Percentiles rank a stretch among this genome's conserved stretches.
Evolutionary conservation across 163 green algal genomes (phyloP).

Genomic region (Scenedesmus sp.): DNA sequence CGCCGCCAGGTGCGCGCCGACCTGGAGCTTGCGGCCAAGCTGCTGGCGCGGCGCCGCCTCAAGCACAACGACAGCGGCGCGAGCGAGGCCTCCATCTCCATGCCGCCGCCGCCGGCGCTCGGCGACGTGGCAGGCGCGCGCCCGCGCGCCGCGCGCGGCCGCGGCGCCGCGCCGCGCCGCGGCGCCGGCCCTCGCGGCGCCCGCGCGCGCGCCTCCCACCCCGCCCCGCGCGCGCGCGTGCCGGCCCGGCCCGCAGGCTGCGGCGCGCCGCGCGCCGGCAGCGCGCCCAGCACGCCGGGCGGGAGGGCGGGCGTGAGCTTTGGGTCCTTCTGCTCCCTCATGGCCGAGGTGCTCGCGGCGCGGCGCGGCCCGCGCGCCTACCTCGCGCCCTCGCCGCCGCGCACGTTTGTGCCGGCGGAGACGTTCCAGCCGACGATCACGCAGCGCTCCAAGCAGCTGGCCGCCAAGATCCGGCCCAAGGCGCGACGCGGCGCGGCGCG

Average conservation of each 20-base stretch:
- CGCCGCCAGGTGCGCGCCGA: slow-evolving; percentile 66
- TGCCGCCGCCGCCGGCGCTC: slow-evolving; percentile 28
- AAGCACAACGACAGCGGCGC: slow-evolving; percentile 16
- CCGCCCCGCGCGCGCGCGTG: no score
- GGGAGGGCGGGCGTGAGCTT: slow-evolving; percentile 16
- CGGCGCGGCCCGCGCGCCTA: slow-evolving; percentile 64
- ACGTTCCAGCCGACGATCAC: slow-evolving; percentile 66
- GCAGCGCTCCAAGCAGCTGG: slow-evolving; percentile 55
- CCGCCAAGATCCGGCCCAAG: slow-evolving; percentile 55
- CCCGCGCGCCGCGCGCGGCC: not conserved
- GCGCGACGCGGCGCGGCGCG: no score
- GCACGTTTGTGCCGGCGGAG: slow-evolving; percentile 53
- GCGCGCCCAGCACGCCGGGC: not conserved
- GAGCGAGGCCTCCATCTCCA: slow-evolving; percentile 37
- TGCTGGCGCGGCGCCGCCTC: slow-evolving; percentile 1
- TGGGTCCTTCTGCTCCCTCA: slow-evolving; percentile 59
- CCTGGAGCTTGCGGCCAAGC: slow-evolving; percentile 65
- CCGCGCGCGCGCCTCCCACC: no score
- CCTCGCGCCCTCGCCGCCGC: slow-evolving; percentile 64
- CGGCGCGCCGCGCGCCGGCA: no score
- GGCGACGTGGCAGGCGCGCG: slow-evolving; percentile 1
- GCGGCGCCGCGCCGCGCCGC: no score
- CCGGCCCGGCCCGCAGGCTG: no score
- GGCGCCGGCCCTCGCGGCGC: no score
- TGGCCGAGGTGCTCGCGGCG: slow-evolving; percentile 63